Percentiles rank a stretch among this genome's conserved stretches.
These are phyloP conservation scores for Atkinsonella texensis DNA, from an alignment of 2,329 filamentous ascomycete genomes.

Conservation along the genomic window DNA sequence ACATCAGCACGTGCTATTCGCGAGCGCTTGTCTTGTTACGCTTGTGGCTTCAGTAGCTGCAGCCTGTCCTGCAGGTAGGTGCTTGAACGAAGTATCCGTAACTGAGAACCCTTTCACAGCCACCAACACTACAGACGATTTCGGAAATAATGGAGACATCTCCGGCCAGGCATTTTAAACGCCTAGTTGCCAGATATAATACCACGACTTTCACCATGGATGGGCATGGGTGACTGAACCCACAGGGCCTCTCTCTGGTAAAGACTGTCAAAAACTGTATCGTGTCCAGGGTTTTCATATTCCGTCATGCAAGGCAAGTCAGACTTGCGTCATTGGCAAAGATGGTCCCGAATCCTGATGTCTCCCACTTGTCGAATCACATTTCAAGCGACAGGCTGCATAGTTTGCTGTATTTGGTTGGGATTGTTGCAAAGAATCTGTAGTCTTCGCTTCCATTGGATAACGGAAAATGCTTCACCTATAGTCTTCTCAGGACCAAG, in stretches of 20 bases:
- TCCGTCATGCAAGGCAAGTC: background rate
- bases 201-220: too few species aligned
- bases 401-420: background rate
- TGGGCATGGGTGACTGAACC: too few species aligned
- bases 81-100: background rate
- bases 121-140: background rate
- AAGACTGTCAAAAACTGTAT: too few species aligned
- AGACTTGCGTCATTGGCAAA: background rate
- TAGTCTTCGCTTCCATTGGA: constrained; percentile 3
- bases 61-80: constrained; percentile 4
- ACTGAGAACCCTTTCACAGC: constrained; percentile 1
- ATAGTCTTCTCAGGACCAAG: constrained; percentile 7
- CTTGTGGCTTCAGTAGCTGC: constrained; percentile 4
- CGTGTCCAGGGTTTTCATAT: too few species aligned
- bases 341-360: background rate
- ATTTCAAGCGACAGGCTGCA: background rate
- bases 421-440: background rate
- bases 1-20: background rate
- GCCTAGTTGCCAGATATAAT: too few species aligned
- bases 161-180: background rate
- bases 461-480: constrained; percentile 1
- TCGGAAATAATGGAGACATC: background rate
- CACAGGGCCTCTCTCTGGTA: too few species aligned
- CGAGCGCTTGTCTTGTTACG: background rate
- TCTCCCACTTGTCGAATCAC: background rate